Conservation (phyloP, 2,329 filamentous ascomycete species). For the Triangularia verruculosa region DNA sequence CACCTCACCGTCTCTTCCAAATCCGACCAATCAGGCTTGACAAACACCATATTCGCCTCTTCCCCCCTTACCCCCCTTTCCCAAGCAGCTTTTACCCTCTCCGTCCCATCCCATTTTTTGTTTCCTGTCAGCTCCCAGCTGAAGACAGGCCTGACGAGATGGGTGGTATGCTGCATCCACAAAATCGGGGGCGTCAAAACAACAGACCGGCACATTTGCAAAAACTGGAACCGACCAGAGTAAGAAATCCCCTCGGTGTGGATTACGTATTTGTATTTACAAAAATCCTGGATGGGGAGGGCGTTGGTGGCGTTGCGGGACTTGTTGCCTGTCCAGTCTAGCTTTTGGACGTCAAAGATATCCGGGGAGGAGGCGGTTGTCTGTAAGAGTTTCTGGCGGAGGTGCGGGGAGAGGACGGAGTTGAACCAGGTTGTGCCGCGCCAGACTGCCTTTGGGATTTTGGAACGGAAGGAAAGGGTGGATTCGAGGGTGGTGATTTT, state of each 20-base stretch:
- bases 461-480: constrained; percentile 28
- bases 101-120: constrained; percentile 23
- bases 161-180: constrained; percentile 50
- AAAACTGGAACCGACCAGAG: constrained; percentile 49
- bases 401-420: constrained; percentile 39
- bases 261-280: constrained; percentile 49
- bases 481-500: constrained; percentile 40
- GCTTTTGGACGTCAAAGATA: constrained; percentile 45
- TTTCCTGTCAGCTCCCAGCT: constrained; percentile 32
- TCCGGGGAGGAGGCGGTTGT: constrained; percentile 38
- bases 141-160: constrained; percentile 45
- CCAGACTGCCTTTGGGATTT: constrained; percentile 47
- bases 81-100: constrained; percentile 37
- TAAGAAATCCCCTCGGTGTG: constrained; percentile 55
- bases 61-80: constrained; percentile 33
- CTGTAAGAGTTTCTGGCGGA: constrained; percentile 41
- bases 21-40: constrained; percentile 50
- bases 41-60: constrained; percentile 50
- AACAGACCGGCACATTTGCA: constrained; percentile 49
- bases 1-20: constrained; percentile 45
- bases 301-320: constrained; percentile 42
- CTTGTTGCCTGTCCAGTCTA: constrained; percentile 35
- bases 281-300: constrained; percentile 49
- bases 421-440: constrained; percentile 52
- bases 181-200: constrained; percentile 46